Percentiles rank a stretch among this genome's conserved stretches.
Conservation (phyloP, 176 grass and related monocot genomes). For the Triticum aestivum region DNA sequence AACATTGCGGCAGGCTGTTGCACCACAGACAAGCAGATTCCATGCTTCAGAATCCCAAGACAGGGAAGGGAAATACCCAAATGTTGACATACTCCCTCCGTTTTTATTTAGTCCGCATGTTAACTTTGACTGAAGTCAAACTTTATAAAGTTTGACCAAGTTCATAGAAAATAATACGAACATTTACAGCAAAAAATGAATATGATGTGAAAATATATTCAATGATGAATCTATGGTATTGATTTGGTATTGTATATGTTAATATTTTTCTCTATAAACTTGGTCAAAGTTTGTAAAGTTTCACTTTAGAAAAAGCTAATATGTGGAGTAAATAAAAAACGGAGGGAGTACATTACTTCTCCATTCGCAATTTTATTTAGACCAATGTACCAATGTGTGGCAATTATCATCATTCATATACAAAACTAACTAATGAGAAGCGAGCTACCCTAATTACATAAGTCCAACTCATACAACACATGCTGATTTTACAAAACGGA, state of each 20-base stretch:
- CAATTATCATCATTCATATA: conserved; percentile 15
- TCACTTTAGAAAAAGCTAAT: too few relatives aligned
- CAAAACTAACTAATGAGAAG: conserved; percentile 5
- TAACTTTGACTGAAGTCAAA: too few relatives aligned
- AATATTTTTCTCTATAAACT: too few relatives aligned
- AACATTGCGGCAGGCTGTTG: conserved; percentile 85
- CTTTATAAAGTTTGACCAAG: too few relatives aligned
- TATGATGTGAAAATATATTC: too few relatives aligned
- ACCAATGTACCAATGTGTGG: not conserved
- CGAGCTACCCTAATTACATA: not conserved
- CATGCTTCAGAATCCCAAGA: conserved; percentile 22
- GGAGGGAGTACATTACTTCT: conserved; percentile 12
- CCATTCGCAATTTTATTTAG: conserved; percentile 8
- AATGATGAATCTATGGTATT: too few relatives aligned
- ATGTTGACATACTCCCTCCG: not conserved
- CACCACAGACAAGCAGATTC: conserved; percentile 26
- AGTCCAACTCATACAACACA: conserved; percentile 24
- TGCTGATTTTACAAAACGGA: not conserved
- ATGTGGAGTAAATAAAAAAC: too few relatives aligned
- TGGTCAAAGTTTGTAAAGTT: too few relatives aligned
- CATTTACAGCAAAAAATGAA: too few relatives aligned
- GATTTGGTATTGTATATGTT: too few relatives aligned
- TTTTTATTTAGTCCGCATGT: too few relatives aligned
- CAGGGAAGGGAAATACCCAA: not conserved
- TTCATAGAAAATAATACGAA: too few relatives aligned